Conservation (phyloP, 768 basidiomycete species). For the Trametes villosa region DNA sequence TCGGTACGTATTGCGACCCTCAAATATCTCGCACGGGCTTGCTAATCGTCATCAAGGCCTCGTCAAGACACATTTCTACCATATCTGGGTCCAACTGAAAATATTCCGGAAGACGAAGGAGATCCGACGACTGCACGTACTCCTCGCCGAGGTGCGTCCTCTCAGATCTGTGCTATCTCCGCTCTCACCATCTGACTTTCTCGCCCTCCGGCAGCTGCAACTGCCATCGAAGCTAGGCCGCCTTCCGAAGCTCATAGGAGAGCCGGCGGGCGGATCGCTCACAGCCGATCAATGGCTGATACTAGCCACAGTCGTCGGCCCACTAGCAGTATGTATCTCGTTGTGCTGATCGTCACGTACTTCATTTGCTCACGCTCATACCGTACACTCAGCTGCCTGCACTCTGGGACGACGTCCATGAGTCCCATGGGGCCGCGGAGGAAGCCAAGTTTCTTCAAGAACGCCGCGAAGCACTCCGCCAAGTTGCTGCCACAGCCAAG, state of each 20-base stretch:
- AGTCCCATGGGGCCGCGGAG: too few relatives aligned
- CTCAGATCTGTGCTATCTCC: neutral
- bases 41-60: neutral
- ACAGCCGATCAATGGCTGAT: slow-evolving; percentile 33
- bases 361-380: neutral
- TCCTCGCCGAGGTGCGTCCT: slow-evolving; percentile 14
- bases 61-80: slow-evolving; percentile 23
- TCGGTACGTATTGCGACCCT: slow-evolving; percentile 5
- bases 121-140: slow-evolving; percentile 7
- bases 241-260: slow-evolving; percentile 8
- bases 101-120: slow-evolving; percentile 18
- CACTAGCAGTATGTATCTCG: slow-evolving; percentile 33
- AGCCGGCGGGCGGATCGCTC: slow-evolving; percentile 16
- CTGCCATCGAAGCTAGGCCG: slow-evolving; percentile 34
- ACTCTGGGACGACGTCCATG: neutral
- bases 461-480: neutral
- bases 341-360: neutral
- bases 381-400: neutral
- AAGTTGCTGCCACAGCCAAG: neutral
- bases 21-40: neutral
- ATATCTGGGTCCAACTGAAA: slow-evolving; percentile 18
- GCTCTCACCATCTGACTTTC: too few relatives aligned
- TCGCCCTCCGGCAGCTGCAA: slow-evolving; percentile 29
- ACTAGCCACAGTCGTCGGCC: slow-evolving; percentile 34
- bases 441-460: too few relatives aligned